Conservation (phyloP, 2,329 filamentous ascomycete species). For the Curvularia sp. region DNA sequence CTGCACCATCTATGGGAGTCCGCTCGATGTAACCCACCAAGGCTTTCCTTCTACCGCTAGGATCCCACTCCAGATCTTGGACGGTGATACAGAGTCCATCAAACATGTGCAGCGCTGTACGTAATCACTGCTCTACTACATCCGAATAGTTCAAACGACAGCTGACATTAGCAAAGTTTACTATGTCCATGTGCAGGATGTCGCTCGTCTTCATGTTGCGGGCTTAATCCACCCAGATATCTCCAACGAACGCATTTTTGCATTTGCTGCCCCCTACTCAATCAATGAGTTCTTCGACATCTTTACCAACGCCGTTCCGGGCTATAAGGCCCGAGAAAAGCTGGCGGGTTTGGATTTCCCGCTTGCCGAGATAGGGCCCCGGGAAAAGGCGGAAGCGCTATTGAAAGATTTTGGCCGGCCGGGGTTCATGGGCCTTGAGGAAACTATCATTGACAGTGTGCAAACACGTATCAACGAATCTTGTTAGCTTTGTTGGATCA, state of each 20-base stretch:
- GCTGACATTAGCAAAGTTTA: slow-evolving; percentile 17
- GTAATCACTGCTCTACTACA: background rate
- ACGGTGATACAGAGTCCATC: slow-evolving; percentile 23
- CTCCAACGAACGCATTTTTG: slow-evolving; percentile 26
- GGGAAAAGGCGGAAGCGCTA: slow-evolving; percentile 14
- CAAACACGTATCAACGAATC: slow-evolving; percentile 10
- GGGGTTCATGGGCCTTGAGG: slow-evolving; percentile 15
- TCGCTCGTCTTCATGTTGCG: slow-evolving; percentile 30
- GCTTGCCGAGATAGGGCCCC: slow-evolving; percentile 15
- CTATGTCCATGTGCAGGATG: slow-evolving; percentile 30
- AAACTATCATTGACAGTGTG: slow-evolving; percentile 15
- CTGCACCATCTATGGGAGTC: slow-evolving; percentile 22
- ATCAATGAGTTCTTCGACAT: slow-evolving; percentile 24
- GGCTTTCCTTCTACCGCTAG: slow-evolving; percentile 23
- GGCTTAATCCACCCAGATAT: slow-evolving; percentile 23
- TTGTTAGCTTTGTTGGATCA: slow-evolving; percentile 4
- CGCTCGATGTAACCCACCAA: slow-evolving; percentile 21
- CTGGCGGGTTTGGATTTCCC: slow-evolving; percentile 16
- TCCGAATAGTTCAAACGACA: background rate
- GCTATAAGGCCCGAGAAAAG: slow-evolving; percentile 12
- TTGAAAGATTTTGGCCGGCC: slow-evolving; percentile 12
- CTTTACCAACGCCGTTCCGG: slow-evolving; percentile 7
- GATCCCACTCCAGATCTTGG: slow-evolving; percentile 17
- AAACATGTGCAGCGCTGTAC: slow-evolving; percentile 22
- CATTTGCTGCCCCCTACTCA: slow-evolving; percentile 16